Evolutionary conservation across 192 early-diverging fungal genomes (phyloP).

Genomic region (Umbelopsis isabellina): DNA sequence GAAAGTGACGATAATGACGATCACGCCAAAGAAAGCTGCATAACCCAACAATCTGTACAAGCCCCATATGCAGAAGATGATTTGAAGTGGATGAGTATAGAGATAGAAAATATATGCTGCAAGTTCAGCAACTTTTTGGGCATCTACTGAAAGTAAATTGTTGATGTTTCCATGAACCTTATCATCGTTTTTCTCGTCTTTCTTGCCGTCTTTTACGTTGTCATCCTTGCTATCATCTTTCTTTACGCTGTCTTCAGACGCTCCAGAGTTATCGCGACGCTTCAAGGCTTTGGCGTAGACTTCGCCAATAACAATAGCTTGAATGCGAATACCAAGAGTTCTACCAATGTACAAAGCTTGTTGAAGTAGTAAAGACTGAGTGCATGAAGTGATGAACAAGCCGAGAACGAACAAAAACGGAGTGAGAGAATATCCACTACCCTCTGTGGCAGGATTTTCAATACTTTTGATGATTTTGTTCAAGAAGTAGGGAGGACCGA

Average conservation of each 20-base stretch:
- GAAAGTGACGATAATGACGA: constrained; percentile 64
- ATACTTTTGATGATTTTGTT: constrained; percentile 61
- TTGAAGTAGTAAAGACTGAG: constrained; percentile 51
- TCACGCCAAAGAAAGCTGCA: constrained; percentile 81
- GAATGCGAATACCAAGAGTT: constrained; percentile 60
- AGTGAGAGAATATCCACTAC: constrained; percentile 27
- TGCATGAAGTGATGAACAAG: constrained; percentile 50
- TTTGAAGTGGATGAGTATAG: constrained; percentile 68
- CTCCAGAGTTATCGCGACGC: constrained; percentile 36
- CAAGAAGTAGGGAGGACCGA: constrained; percentile 61
- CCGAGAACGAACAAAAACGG: constrained; percentile 66
- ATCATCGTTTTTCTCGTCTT: constrained; percentile 30
- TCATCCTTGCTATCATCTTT: constrained; percentile 4
- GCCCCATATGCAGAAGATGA: constrained; percentile 67
- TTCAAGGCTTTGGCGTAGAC: constrained; percentile 43
- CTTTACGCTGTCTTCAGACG: background rate
- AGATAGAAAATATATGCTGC: constrained; percentile 60
- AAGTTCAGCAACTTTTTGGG: constrained; percentile 58
- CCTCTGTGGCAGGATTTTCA: constrained; percentile 26
- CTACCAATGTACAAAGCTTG: constrained; percentile 69
- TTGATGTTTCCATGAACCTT: constrained; percentile 57
- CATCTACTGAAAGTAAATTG: constrained; percentile 67
- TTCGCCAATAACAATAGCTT: constrained; percentile 46
- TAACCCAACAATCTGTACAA: constrained; percentile 81
- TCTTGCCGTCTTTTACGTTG: background rate